Base-by-base conservation (phyloP, 805 yeast species). In the Maudiozyma bulderi region DNA sequence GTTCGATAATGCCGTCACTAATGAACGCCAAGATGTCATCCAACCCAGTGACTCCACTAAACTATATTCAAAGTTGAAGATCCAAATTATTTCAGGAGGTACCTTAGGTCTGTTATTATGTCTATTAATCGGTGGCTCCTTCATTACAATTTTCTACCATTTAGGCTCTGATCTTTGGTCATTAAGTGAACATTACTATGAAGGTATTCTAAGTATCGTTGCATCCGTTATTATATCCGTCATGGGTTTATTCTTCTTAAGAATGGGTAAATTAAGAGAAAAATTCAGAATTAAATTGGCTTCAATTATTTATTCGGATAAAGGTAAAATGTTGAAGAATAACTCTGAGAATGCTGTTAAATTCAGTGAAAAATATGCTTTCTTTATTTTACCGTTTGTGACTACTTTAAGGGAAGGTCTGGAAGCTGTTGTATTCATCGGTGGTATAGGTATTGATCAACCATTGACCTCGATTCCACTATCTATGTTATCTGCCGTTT, bases 391-490 rank as follows among this genome's bases (percentile, higher is more conserved):
- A 40, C 96, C 97, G 0, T 82, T 89, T 58, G 75, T 89, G 44
- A 89, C 97, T 1, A 82, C 95, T 4, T 69, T 89, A 45, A 77
- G 96, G 61, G 96, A 89, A 66, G 95, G 96, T 1, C 70, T 89
- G 47, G 96, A 89, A 65, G 96, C 96, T 0, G 89, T 89, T 37
- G 93, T 89, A 2, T 89, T 89, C 58, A 75, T 89, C 41, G 96
- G 96, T 3, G 97, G 96, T 30, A 82, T 89, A 41, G 88, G 88
- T 26, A 79, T 86, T 50, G 78, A 81, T 35, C 86, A 81, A 53
- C 88, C 91, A 6, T 61, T 78, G 10, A 61, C 78, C 0, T 77
- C 88, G 0, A 74, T 85, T 51, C 82, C 90, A 14, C 60, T 83
- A 35, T 81, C 93, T 0, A 78, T 80, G 44, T 31, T 81, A 0